phyloP scores from a whole-genome alignment of 345 rosid genomes.

The Lenwebbia sp. region DNA sequence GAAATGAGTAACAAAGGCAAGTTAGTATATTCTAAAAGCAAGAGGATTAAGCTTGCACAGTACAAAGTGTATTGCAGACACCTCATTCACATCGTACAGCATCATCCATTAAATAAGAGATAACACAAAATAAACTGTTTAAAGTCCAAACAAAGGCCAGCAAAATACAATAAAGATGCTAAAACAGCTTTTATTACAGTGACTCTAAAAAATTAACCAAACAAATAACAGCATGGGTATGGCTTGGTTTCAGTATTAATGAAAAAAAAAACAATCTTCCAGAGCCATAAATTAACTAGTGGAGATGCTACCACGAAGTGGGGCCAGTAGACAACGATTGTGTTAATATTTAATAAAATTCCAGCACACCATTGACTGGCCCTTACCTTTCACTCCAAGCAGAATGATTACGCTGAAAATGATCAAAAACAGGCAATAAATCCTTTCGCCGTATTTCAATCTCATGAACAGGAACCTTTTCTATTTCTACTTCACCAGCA shows the following conservation, averaged over 20 bases:
- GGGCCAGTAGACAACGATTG: neutral
- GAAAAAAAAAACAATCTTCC: neutral
- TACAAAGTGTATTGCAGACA: neutral
- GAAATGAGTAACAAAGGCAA: neutral
- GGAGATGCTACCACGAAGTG: neutral
- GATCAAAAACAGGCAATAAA: conserved; percentile 68
- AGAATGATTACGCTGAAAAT: conserved; percentile 45
- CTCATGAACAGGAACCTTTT: conserved; percentile 49
- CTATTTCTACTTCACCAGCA: conserved; percentile 72
- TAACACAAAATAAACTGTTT: neutral
- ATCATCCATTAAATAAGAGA: neutral
- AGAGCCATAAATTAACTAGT: neutral
- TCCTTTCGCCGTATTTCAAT: conserved; percentile 76
- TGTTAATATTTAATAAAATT: neutral
- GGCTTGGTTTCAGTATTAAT: neutral
- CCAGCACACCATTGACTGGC: neutral
- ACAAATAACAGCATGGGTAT: neutral
- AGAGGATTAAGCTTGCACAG: neutral
- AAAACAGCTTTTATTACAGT: neutral
- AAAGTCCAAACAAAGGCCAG: neutral
- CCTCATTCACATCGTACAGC: neutral
- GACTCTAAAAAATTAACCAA: neutral
- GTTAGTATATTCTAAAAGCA: neutral
- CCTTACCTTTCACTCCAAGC: conserved; percentile 52
- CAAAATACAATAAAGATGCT: neutral